phyloP scores from a whole-genome alignment of 2,329 filamentous ascomycete genomes.

The Plenodomus biglobosus region DNA sequence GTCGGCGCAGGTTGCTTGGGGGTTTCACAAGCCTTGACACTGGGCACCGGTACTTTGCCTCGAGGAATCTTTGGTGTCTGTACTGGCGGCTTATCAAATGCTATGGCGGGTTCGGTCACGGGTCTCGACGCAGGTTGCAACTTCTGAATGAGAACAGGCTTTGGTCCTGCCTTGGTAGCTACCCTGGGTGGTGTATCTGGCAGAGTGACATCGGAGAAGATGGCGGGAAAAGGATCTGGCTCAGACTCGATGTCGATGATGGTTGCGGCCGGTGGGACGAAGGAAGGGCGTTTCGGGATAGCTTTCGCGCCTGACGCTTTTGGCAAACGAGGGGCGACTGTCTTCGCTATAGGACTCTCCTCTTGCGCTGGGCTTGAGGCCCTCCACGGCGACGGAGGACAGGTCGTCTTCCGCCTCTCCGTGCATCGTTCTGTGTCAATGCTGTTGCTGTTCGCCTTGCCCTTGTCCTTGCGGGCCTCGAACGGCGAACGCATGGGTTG shows the following conservation, averaged over 20 bases:
- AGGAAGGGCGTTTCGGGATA: slow-evolving; percentile 14
- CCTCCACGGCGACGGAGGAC: slow-evolving; percentile 8
- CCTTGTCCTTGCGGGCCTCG: slow-evolving; percentile 52
- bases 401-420: slow-evolving; percentile 44
- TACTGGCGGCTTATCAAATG: slow-evolving; percentile 2
- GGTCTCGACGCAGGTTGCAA: slow-evolving; percentile 1
- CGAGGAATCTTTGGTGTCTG: slow-evolving; percentile 27
- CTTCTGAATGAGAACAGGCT: not conserved
- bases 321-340: slow-evolving; percentile 22
- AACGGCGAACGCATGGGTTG: slow-evolving; percentile 65
- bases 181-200: slow-evolving; percentile 22
- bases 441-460: slow-evolving; percentile 33
- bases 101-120: slow-evolving; percentile 1
- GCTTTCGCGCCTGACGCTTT: slow-evolving; percentile 28
- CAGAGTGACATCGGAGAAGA: slow-evolving; percentile 28
- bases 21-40: slow-evolving; percentile 23
- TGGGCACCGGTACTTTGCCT: slow-evolving; percentile 30
- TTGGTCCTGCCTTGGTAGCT: slow-evolving; percentile 1
- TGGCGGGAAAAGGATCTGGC: slow-evolving; percentile 16
- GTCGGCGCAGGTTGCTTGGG: slow-evolving; percentile 27
- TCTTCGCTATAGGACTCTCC: slow-evolving; percentile 12
- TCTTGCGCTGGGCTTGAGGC: slow-evolving; percentile 20
- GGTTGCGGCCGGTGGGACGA: slow-evolving; percentile 28
- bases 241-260: slow-evolving; percentile 45
- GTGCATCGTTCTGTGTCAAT: slow-evolving; percentile 39